Base-by-base conservation (phyloP, 2,329 filamentous ascomycete species). In the Apiospora pterosperma region DNA sequence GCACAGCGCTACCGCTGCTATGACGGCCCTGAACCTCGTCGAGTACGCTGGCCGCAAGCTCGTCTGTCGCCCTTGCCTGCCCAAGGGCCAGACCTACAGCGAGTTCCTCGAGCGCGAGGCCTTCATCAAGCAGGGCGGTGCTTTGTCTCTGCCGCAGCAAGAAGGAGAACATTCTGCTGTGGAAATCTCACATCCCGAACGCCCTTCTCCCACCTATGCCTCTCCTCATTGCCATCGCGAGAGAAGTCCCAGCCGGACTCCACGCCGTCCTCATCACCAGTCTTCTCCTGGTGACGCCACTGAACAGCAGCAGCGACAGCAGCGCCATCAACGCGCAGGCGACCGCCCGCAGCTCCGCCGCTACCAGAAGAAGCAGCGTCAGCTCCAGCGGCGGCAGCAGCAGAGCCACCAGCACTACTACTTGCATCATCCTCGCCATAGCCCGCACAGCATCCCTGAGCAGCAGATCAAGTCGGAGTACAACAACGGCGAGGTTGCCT, bases 41-140 rank as follows among this genome's bases (percentile, higher is more conserved):
- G 14, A 36, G 4, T 58, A 55, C 21, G n/a, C 52, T 3, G 59
- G 41, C 5, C 64, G 64, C 21, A 44, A 36, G 36, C 59, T 66
- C 5, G 61, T 65, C 11, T 61, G 61, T 25, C 64, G 64, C 19
- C n/a, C 21, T 5, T 52, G 64, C 23, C 39, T 65, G 39, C 64
- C 64, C 23, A 65, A 61, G 42, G 64, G 64, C 42, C 10, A 61
- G 31, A 16, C 55, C 1, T 65, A 62, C 55, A 21, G 12, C 16
- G 1, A 23, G 12, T 14, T 11, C 19, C 16, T 34, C 16, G 25
- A 11, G 2, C 48, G 16, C 25, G 3, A 10, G 8, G 4, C 2
- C 2, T 34, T 34, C 7, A 34, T 34, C 19, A 10, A n/a, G 7
- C 16, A n/a, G 5, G 16, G 48, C 7, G 28, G 48, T 19, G 3